Evolutionary conservation across 305 asterid species (phyloP).

Genomic region (Monarda citriodora): DNA sequence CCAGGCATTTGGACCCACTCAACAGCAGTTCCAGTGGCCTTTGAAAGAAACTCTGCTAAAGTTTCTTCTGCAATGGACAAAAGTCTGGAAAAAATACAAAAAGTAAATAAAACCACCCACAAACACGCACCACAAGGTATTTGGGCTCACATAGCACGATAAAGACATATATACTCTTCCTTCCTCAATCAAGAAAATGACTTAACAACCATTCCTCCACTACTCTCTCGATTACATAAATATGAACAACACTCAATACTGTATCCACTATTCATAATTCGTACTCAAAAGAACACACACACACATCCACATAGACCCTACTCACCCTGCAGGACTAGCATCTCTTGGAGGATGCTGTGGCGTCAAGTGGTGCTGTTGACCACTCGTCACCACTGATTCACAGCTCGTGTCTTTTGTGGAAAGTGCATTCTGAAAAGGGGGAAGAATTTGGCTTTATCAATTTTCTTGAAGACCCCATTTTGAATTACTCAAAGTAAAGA

Average conservation of each 20-base stretch:
- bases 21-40: constrained; percentile 99
- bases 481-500: constrained; percentile 3
- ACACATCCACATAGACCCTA: constrained; percentile 1
- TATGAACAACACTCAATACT: neutral
- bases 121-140: constrained; percentile 47
- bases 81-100: constrained; percentile 70
- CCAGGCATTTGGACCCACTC: constrained; percentile 99
- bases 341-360: constrained; percentile 96
- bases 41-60: constrained; percentile 93
- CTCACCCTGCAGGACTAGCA: constrained; percentile 99
- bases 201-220: constrained; percentile 58
- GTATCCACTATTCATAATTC: neutral
- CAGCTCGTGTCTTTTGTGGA: constrained; percentile 94
- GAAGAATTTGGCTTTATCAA: constrained; percentile 6
- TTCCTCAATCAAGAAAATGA: constrained; percentile 55
- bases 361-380: constrained; percentile 82
- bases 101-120: constrained; percentile 45
- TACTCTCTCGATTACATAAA: constrained; percentile 15
- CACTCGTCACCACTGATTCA: constrained; percentile 96
- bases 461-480: constrained; percentile 19
- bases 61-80: constrained; percentile 99
- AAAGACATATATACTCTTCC: constrained; percentile 24
- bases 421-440: constrained; percentile 53
- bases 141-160: constrained; percentile 38
- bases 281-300: neutral